Base-by-base conservation (phyloP, 2,329 filamentous ascomycete species). In the Cadophora luteo-olivacea region DNA sequence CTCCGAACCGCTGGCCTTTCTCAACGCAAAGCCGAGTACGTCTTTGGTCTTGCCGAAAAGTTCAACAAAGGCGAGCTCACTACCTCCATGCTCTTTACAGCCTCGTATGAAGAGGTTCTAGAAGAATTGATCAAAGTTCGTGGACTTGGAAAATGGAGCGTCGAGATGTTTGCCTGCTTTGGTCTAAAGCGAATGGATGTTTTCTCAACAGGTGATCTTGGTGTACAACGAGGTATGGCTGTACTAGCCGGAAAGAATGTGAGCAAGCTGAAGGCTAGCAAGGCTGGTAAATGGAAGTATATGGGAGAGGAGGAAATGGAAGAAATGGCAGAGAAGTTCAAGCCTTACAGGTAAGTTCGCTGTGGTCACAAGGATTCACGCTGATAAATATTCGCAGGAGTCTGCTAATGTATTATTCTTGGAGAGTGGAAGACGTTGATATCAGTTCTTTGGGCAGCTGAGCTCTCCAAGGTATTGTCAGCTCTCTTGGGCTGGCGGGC, bases 351-450 rank as follows among this genome's bases (percentile, higher is more conserved):
- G 87, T 89, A 76, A 82, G 82, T 68, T 4, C 22, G 25, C 12
- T 16, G 24, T 33, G 2, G 11, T 3, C 6, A 29, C 22, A 14
- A 48, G n/a, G 58, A 32, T 67, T 36, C 67, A 61, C 69, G 68
- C 73, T 72, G 55, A 72, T 68, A 29, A 2, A 66, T 55, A 32
- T 3, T 52, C 22, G 5, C 64, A 90, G 94, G 77, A 96, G 91
- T 75, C 79, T 97, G 54, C 97, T 97, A 77, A 97, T 97, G 94
- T 97, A 94, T 94, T 97, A 97, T 78, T 97, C 97, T 92, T 97
- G 95, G 94, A 85, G 91, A 68, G 89, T 95, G 12, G 91, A 91
- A 77, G 89, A 93, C 77, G 93, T 93, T 4, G 91, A 97, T 79
- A 81, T 94, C 32, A 88, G 85, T 70, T 85, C 86, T 3, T 77